Percentiles rank a stretch among this genome's conserved stretches.
phyloP scores from a whole-genome alignment of 1,139 yeast species.

The Spathaspora sp. region DNA sequence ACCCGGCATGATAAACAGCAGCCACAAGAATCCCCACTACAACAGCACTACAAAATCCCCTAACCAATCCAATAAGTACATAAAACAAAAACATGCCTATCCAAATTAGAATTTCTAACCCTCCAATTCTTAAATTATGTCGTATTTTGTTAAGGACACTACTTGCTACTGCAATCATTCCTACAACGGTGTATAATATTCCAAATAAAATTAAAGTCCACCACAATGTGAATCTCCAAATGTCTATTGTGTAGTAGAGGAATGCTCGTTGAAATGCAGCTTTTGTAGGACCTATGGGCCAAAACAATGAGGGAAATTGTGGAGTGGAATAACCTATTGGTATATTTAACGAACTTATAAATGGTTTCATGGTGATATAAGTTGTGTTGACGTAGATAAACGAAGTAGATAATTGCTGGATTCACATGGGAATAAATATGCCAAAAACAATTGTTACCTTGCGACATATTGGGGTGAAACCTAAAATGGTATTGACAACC shows the following conservation, averaged over 20 bases:
- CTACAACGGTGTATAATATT: conserved; percentile 65
- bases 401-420: no score
- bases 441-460: no score
- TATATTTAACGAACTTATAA: conserved; percentile 43
- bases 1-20: conserved; percentile 75
- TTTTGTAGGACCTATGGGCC: conserved; percentile 58
- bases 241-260: conserved; percentile 67
- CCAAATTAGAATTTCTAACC: conserved; percentile 8
- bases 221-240: conserved; percentile 77
- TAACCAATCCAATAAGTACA: conserved; percentile 53
- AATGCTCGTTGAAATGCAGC: conserved; percentile 49
- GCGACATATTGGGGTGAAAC: no score
- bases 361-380: conserved; percentile 15
- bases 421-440: no score
- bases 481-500: no score
- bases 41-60: conserved; percentile 71
- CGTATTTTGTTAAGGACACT: conserved; percentile 24
- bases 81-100: conserved; percentile 47
- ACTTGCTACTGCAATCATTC: conserved; percentile 56
- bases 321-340: conserved; percentile 87
- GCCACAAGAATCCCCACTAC: conserved; percentile 62
- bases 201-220: conserved; percentile 78
- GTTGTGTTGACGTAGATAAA: neutral
- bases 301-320: conserved; percentile 72
- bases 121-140: conserved; percentile 17